A percentile compares a stretch with the other conserved stretches of the same genome.
Evolutionary conservation across 768 basidiomycete genomes (phyloP).

Genomic region (Pleurotus tuber-regium): DNA sequence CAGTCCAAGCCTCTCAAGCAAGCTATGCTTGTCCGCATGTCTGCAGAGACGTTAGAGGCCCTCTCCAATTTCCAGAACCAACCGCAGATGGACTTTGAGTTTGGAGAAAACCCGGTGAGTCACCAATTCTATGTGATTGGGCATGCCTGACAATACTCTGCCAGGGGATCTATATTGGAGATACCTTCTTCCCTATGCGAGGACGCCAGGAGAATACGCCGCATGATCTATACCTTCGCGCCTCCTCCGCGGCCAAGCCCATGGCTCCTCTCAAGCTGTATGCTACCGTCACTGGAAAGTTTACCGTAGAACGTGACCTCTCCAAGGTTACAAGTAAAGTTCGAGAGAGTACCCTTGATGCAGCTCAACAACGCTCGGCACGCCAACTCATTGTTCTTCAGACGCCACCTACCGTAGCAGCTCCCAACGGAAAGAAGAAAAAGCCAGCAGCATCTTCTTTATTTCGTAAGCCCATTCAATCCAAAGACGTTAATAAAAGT

Average conservation of each 20-base stretch:
- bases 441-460: constrained; percentile 25
- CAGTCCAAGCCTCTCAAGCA: constrained; percentile 65
- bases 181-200: constrained; percentile 60
- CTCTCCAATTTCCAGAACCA: constrained; percentile 50
- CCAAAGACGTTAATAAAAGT: constrained; percentile 24
- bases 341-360: constrained; percentile 44
- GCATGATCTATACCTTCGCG: constrained; percentile 74
- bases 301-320: constrained; percentile 63
- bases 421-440: constrained; percentile 34
- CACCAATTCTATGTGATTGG: neutral
- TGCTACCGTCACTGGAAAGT: constrained; percentile 73
- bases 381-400: constrained; percentile 51
- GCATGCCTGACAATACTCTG: neutral
- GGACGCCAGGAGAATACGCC: constrained; percentile 48
- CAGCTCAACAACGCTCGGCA: constrained; percentile 38
- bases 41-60: constrained; percentile 68
- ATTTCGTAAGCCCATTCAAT: constrained; percentile 38
- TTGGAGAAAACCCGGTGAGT: constrained; percentile 59
- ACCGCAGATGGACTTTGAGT: constrained; percentile 54
- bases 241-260: constrained; percentile 54
- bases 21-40: constrained; percentile 76
- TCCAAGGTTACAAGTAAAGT: constrained; percentile 41
- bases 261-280: constrained; percentile 68
- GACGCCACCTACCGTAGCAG: constrained; percentile 29
- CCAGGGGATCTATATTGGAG: constrained; percentile 67